Evolutionary conservation across 140 eudicot species (phyloP).

Genomic region (Eryngium alpinum): DNA sequence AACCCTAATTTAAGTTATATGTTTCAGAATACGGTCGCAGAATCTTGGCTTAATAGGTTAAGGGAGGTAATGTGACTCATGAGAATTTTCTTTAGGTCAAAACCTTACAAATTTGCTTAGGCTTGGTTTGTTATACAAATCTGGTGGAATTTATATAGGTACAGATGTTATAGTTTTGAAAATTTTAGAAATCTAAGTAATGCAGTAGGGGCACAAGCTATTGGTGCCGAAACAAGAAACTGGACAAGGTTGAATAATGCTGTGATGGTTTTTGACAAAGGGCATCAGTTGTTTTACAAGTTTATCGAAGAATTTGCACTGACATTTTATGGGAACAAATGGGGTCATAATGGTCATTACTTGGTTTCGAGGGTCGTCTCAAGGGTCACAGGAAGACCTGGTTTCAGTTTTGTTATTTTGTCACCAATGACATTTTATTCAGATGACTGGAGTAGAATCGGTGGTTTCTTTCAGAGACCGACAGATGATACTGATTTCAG

Average conservation of each 20-base stretch:
- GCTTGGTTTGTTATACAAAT: conserved; percentile 67
- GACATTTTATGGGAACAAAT: conserved; percentile 88
- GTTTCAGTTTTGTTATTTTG: conserved; percentile 49
- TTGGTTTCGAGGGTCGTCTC: conserved; percentile 85
- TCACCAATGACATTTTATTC: conserved; percentile 85
- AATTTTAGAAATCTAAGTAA: conserved; percentile 47
- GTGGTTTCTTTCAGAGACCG: conserved; percentile 56
- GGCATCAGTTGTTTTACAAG: conserved; percentile 72
- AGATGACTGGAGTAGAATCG: conserved; percentile 69
- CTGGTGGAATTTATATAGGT: conserved; percentile 82
- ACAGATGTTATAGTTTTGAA: conserved; percentile 67
- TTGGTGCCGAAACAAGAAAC: conserved; percentile 46
- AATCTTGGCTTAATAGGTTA: conserved; percentile 50
- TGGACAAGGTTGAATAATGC: conserved; percentile 94
- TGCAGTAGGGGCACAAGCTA: conserved; percentile 75
- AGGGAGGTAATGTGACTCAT: conserved; percentile 43
- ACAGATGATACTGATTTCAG: conserved; percentile 37
- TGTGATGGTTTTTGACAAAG: conserved; percentile 82
- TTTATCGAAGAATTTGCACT: conserved; percentile 80
- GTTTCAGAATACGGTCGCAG: conserved; percentile 71
- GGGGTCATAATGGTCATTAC: conserved; percentile 99
- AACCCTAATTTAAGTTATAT: conserved; percentile 67
- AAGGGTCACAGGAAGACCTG: conserved; percentile 48
- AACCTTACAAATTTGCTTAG: conserved; percentile 85
- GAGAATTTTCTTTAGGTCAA: conserved; percentile 79